Base-by-base conservation (phyloP, 1,284 basidiomycete species). In the Rhodofomes roseus region DNA sequence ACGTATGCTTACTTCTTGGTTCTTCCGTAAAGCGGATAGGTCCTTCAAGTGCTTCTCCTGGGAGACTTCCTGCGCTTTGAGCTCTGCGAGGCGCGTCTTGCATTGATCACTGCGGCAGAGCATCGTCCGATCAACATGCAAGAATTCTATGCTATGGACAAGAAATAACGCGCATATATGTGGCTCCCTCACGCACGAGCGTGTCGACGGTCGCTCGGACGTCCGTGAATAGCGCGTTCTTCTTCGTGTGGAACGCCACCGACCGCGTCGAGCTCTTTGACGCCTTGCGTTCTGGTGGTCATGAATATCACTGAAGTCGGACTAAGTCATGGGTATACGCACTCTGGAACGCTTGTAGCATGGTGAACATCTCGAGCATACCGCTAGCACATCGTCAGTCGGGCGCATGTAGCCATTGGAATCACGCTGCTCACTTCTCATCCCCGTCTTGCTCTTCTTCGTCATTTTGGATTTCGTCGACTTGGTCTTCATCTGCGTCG, bases 281-380 rank as follows among this genome's bases (percentile, higher is more conserved):
- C 1, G 71, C 65, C 61, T 74, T 75, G 31, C 68, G 68, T 56
- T 74, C 74, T 75, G 43, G 16, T 11, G 18, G 9, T 29, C 40
- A 20, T n/a, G n/a, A n/a, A n/a, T n/a, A n/a, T n/a, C n/a, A n/a
- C n/a, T n/a, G n/a, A n/a, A n/a, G n/a, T n/a, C n/a, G n/a, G n/a
- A n/a, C 2, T 31, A 36, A 51, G 31, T 34, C 4, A 11, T 34
- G 31, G 0, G 43, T 27, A 7, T 8, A 59, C 62, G 4, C 31
- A 74, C 73, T 73, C 51, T 74, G 71, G 25, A 72, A 64, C 56
- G 73, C 69, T 55, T 73, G 63, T 44, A 74, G 62, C 52, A 73
- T 68, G 18, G 54, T 61, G n/a, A 74, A 51, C 68, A 74, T 72
- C 51, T 74, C 72, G 16, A 64, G 53, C 62, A 72, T 66, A 50